Base-by-base conservation (phyloP, 2,329 filamentous ascomycete genomes). In the Pseudonectria foliicola region DNA sequence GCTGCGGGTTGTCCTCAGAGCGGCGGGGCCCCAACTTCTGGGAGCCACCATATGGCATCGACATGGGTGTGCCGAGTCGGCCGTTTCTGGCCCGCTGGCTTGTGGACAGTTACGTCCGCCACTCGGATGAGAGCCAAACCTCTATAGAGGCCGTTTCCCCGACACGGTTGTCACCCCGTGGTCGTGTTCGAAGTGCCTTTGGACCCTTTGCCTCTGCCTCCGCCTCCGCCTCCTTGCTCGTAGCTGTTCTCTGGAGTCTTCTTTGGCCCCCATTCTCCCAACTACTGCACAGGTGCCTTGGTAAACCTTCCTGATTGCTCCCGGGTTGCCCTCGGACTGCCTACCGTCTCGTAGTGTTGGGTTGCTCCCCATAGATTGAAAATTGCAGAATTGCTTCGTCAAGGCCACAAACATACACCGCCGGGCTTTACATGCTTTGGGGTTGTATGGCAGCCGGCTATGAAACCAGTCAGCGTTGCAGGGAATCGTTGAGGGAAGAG, bases 381-480 rank as follows among this genome's bases (percentile, higher is more conserved):
- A 29, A n/a, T 13, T 27, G 34, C 13, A 25, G n/a, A 48, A 45
- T 43, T 42, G 44, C 29, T 29, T 30, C 34, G 43, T 44, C 31
- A 36, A 40, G 40, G 46, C 33, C 38, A 29, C 35, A 40, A 38
- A 39, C 32, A 33, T 18, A 11, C 33, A 34, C 18, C 18, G 18
- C 29, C 33, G 38, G n/a, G 16, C 12, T 41, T 42, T 58, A 74
- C 49, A 75, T 70, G 53, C 73, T 77, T 53, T 76, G 73, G 28
- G 73, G 72, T 35, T 73, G 67, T 27, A 76, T 67, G 44, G 62
- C 67, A 14, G 73, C 72, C 40, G 73, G 73, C 72, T 76, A 38
- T 23, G 27, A 27, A n/a, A 31, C 42, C 35, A 43, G 42, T 40
- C 13, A 44, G 26, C n/a, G 18, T 32, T n/a, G 16, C 15, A 34